These are phyloP conservation scores for Ascochyta clinopodiicola DNA, from an alignment of 2,329 filamentous ascomycete species.

Conservation along the genomic window DNA sequence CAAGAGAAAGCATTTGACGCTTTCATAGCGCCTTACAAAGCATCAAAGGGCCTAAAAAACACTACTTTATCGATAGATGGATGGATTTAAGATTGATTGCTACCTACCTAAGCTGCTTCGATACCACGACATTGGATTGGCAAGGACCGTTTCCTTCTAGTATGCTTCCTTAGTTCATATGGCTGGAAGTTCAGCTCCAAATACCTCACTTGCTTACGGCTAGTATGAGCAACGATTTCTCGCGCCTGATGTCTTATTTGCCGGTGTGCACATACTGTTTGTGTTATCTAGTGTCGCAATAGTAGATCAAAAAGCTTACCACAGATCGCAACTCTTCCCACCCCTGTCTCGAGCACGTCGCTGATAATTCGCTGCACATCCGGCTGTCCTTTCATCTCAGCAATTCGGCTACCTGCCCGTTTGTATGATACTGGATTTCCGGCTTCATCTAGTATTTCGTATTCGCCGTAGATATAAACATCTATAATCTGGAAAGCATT, in stretches of 20 bases:
- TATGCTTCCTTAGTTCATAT: too few relatives aligned
- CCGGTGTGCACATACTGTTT: slow-evolving; percentile 16
- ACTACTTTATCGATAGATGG: slow-evolving; percentile 8
- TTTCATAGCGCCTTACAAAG: too few relatives aligned
- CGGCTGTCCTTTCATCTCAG: too few relatives aligned
- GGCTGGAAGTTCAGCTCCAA: too few relatives aligned
- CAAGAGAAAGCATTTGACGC: too few relatives aligned
- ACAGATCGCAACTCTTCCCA: slow-evolving; percentile 20
- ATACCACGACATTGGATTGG: not conserved
- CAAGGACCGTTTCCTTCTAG: not conserved
- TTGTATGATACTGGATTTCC: too few relatives aligned
- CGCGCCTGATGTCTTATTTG: slow-evolving; percentile 14
- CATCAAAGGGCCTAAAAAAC: not conserved
- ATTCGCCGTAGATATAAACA: too few relatives aligned
- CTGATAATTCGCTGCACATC: too few relatives aligned
- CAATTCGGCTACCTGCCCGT: too few relatives aligned
- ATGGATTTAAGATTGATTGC: slow-evolving; percentile 5
- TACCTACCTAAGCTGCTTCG: not conserved
- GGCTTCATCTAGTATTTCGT: too few relatives aligned
- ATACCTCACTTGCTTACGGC: too few relatives aligned
- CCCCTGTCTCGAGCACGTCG: slow-evolving; percentile 5
- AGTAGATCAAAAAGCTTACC: slow-evolving; percentile 15
- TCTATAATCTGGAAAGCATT: too few relatives aligned
- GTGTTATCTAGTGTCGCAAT: slow-evolving; percentile 8
- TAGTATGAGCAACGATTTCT: not conserved